Evolutionary conservation across 345 rosid species (phyloP).

Genomic region (Carallia brachiata): DNA sequence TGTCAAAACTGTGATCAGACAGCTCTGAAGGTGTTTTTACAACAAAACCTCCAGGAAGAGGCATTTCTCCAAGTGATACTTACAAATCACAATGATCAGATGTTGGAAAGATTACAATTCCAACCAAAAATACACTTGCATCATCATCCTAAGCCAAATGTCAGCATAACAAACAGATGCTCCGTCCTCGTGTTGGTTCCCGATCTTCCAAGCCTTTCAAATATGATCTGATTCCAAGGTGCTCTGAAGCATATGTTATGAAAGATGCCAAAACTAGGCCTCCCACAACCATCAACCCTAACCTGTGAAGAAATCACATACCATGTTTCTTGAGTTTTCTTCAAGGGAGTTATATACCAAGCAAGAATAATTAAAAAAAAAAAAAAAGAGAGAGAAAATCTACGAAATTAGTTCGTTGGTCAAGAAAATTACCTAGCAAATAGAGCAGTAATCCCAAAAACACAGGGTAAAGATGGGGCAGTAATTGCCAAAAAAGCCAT

Average conservation of each 20-base stretch:
- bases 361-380: not conserved
- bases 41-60: slow-evolving; percentile 7
- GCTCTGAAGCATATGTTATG: slow-evolving; percentile 92
- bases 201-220: slow-evolving; percentile 67
- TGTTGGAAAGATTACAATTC: slow-evolving; percentile 22
- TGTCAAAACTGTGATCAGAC: slow-evolving; percentile 3
- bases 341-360: not conserved
- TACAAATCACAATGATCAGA: slow-evolving; percentile 21
- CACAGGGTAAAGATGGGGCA: slow-evolving; percentile 66
- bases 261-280: slow-evolving; percentile 73
- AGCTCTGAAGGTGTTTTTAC: slow-evolving; percentile 4
- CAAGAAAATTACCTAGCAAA: slow-evolving; percentile 57
- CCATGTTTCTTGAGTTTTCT: not conserved
- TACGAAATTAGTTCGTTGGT: not conserved
- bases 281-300: slow-evolving; percentile 81
- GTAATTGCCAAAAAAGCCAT: slow-evolving; percentile 65
- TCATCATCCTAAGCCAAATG: slow-evolving; percentile 12
- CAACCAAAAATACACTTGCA: slow-evolving; percentile 21
- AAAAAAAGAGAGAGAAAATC: not conserved
- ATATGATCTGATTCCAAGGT: slow-evolving; percentile 64
- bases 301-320: slow-evolving; percentile 40
- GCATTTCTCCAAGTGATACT: slow-evolving; percentile 17
- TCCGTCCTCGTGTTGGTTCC: slow-evolving; percentile 45
- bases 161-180: slow-evolving; percentile 50
- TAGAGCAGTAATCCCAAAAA: slow-evolving; percentile 78